Base-by-base conservation (phyloP, 441 rosid species). In the Sinapis alba region DNA sequence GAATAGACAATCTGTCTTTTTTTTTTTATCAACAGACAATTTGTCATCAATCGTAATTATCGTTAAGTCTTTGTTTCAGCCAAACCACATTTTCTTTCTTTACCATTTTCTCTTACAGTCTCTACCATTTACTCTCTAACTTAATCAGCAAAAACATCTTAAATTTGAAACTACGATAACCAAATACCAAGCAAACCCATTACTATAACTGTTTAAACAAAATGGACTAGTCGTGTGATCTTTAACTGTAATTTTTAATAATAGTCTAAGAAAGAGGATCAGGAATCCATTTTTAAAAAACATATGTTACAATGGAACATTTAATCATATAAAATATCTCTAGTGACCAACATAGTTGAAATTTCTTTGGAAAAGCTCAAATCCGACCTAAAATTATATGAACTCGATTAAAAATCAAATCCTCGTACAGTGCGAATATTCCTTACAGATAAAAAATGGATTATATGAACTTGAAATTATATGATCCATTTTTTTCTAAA, bases 321-420 rank as follows among this genome's bases (percentile, higher is more conserved):
- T 3, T 18, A 16, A 30, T 18, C 12, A 60, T 27, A 6, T 58
- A 26, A 58, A 59, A 6, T n/a, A 58, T 58, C 62, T n/a, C 36
- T n/a, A 26, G 36, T 26, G 27, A 24, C 62, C 34, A 26, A 26
- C 34, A 6, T 15, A 59, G 27, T 9, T 15, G 11, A 59, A 59
- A 15, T 27, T 27, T 27, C 36, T 15, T 15, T 28, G 10, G 16
- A 11, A 19, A 58, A 62, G 1, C 18, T 34, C 50, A 20, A 36
- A 19, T 36, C 41, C 1, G n/a, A 6, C 28, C 66, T 34, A 62
- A 16, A 62, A 63, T 12, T 24, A 54, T 24, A 26, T 36, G 50
- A 28, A 43, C 24, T 59, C 41, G 61, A 67, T 67, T 74, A 73
- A 67, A 60, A 67, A 67, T 59, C 67, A 74, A 32, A 67, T 74